Conservation (phyloP, 192 early-diverging fungal genomes). For the Neocallimastix lanati region DNA sequence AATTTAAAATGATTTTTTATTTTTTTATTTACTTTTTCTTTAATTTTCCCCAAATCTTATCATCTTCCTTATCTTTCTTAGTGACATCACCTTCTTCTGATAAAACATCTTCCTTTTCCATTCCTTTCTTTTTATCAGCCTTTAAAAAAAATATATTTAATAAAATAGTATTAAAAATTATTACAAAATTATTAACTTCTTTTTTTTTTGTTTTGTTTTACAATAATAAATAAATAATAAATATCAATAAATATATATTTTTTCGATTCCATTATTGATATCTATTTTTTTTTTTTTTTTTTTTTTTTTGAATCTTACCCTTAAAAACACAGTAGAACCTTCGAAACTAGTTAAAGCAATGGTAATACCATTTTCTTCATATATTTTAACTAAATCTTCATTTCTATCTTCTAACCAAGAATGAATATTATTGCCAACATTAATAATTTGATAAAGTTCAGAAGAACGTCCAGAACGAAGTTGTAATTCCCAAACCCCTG, state of each 20-base stretch:
- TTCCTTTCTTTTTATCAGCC: conserved; percentile 61
- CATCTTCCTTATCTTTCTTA: conserved; percentile 7
- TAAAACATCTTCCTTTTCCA: conserved; percentile 56
- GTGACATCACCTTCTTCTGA: conserved; percentile 7
- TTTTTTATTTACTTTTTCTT: conserved; percentile 19
- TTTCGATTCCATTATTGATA: too few relatives aligned
- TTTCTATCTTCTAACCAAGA: background rate
- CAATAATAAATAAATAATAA: too few relatives aligned
- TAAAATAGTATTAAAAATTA: too few relatives aligned
- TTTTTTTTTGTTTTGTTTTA: too few relatives aligned
- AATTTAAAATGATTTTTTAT: conserved; percentile 23
- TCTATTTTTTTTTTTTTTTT: too few relatives aligned
- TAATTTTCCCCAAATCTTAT: conserved; percentile 33
- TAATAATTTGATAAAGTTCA: conserved; percentile 58
- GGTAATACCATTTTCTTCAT: background rate
- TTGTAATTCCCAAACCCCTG: conserved; percentile 69
- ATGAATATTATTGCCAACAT: conserved; percentile 16
- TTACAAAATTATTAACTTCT: too few relatives aligned
- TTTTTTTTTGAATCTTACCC: too few relatives aligned
- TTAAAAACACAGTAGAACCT: background rate
- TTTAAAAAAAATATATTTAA: conserved; percentile 62
- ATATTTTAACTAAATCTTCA: background rate
- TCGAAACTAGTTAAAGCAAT: background rate
- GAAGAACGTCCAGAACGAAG: conserved; percentile 64
- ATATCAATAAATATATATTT: too few relatives aligned